Evolutionary conservation across 2,329 filamentous ascomycete genomes (phyloP).

Genomic region (Phaeosphaeria sp.): DNA sequence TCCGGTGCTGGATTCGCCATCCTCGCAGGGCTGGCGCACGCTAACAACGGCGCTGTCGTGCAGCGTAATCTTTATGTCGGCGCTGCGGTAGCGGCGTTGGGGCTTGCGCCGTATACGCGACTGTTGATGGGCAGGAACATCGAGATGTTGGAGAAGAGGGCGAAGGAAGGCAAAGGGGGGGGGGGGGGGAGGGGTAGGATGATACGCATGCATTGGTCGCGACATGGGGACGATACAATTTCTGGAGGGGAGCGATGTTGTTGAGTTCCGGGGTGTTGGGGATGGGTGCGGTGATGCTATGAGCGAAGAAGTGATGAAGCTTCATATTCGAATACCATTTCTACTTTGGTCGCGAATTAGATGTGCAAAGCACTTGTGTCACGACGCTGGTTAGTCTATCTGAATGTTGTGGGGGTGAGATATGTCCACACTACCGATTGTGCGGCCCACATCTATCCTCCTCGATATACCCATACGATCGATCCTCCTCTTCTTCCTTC

Average conservation of each 20-base stretch:
- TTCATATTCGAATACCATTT: no score
- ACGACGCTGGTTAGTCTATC: no score
- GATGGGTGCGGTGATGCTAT: background rate
- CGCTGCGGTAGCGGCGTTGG: slow-evolving; percentile 16
- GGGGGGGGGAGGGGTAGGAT: background rate
- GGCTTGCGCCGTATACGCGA: slow-evolving; percentile 20
- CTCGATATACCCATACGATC: no score
- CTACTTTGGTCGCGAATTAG: no score
- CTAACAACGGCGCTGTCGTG: background rate
- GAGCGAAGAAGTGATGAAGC: no score
- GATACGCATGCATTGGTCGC: background rate
- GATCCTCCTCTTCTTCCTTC: no score
- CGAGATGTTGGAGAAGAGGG: slow-evolving; percentile 10
- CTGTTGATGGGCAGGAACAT: slow-evolving; percentile 16
- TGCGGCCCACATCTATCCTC: no score
- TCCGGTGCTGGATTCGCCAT: slow-evolving; percentile 21
- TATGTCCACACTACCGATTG: no score
- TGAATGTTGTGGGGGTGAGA: no score
- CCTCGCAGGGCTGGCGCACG: slow-evolving; percentile 9
- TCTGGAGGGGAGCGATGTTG: background rate
- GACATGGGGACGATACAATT: background rate
- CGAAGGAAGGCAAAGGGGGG: slow-evolving; percentile 1
- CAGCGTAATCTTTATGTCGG: slow-evolving; percentile 17
- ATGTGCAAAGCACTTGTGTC: no score
- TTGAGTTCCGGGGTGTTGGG: background rate